Base-by-base conservation (phyloP, 768 basidiomycete genomes). In the Gelatoporia subvermispora region DNA sequence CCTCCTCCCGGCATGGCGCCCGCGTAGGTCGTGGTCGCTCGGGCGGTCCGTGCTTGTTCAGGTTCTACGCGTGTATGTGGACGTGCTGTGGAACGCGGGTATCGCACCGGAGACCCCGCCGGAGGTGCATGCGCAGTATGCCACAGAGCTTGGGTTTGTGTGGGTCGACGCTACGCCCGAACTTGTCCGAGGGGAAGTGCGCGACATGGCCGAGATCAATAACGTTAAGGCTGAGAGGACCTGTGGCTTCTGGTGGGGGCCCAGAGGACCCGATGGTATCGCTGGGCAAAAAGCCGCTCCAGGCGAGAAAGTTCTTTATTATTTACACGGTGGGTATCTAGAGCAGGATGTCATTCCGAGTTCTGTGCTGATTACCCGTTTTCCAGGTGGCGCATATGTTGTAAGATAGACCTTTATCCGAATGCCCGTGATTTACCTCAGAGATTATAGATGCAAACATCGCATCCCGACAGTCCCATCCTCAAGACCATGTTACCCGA, bases 191-290 rank as follows among this genome's bases (percentile, higher is more conserved):
- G 66, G 67, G 11, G 62, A 70, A 18, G 47, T 69, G 13, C 54
- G 54, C 13, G 54, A 49, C 4, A 58, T 65, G 42, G 70, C 70
- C 11, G 45, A 50, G 18, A 50, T 43, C 15, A 63, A 63, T 5
- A 48, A 56, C 11, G 60, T 73, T 16, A 31, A 57, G n/a, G 51
- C 63, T 22, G 43, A 52, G 34, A 57, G 59, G n/a, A 60, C 69
- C 11, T 65, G 65, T 2, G 72, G 70, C 8, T 72, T 68, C 52
- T 72, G 68, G 71, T 54, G 60, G 20, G 62, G 68, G 38, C 56
- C 57, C 9, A 28, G 48, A 2, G 55, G 50, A 0, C 8, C 40
- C 4, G 40, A 56, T 8, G 34, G 43, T 15, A 48, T 60, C 16
- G 49, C 57, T 3, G 61, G 57, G 18, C 52, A 56, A n/a, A 51